Evolutionary conservation across 2,329 filamentous ascomycete genomes (phyloP).

Genomic region (Aspergillus intermedius): DNA sequence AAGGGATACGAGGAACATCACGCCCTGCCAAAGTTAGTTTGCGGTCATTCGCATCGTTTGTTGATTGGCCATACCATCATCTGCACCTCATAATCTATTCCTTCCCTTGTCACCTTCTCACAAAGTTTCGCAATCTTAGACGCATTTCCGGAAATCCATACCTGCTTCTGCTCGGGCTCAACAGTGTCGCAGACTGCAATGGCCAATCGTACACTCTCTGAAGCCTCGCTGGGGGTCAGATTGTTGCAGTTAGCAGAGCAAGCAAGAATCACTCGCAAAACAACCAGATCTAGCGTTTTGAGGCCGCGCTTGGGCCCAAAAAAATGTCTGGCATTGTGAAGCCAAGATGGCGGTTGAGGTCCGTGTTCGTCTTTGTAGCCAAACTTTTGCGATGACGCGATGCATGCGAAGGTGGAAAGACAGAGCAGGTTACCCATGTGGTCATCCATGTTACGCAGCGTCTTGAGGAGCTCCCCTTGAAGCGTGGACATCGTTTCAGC

Average conservation of each 20-base stretch:
- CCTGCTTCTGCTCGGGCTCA: constrained; percentile 23
- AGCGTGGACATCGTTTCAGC: constrained; percentile 29
- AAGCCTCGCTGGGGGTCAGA: constrained; percentile 20
- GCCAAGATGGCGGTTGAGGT: constrained; percentile 21
- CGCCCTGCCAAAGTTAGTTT: constrained; percentile 18
- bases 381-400: constrained; percentile 17
- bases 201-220: constrained; percentile 31
- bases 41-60: neutral
- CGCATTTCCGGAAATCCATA: constrained; percentile 28
- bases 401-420: constrained; percentile 34
- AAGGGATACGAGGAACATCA: constrained; percentile 25
- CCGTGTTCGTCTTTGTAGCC: constrained; percentile 8
- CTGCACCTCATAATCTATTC: constrained; percentile 23
- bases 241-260: constrained; percentile 32
- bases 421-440: constrained; percentile 37
- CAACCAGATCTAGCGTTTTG: constrained; percentile 37
- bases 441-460: constrained; percentile 33
- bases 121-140: constrained; percentile 32
- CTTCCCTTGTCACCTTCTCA: constrained; percentile 29
- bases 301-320: constrained; percentile 33
- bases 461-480: constrained; percentile 32
- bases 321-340: constrained; percentile 31
- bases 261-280: constrained; percentile 34
- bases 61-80: constrained; percentile 22
- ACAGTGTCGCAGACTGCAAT: constrained; percentile 31